Evolutionary conservation across 208 protist species (phyloP).

Genomic region (Trypanosoma platydactyli): DNA sequence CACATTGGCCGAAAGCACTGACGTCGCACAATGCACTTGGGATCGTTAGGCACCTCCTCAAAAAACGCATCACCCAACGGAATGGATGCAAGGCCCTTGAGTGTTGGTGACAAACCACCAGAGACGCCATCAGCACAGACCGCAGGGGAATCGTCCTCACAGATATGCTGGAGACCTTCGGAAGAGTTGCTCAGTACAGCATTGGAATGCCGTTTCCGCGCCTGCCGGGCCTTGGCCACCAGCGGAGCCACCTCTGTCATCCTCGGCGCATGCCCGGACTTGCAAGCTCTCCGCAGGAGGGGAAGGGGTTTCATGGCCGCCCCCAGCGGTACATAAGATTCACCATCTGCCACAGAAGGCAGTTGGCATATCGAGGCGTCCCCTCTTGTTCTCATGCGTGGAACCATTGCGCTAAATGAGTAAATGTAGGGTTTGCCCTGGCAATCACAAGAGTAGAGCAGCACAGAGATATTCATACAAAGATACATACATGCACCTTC

Average conservation of each 20-base stretch:
- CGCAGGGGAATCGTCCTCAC: not conserved
- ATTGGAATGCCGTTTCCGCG: not conserved
- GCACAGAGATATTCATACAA: constrained; percentile 4
- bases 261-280: too few species aligned
- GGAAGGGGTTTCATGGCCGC: not conserved
- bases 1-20: constrained; percentile 62
- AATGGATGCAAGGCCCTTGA: constrained; percentile 62
- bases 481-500: too few species aligned
- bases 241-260: too few species aligned
- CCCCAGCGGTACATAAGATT: not conserved
- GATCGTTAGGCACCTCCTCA: not conserved
- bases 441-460: constrained; percentile 25
- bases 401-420: not conserved
- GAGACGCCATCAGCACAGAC: not conserved
- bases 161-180: not conserved
- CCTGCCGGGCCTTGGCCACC: not conserved
- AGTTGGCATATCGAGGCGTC: not conserved
- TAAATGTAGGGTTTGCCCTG: constrained; percentile 7
- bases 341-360: not conserved
- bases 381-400: not conserved
- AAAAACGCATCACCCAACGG: constrained; percentile 56
- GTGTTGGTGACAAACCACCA: constrained; percentile 27
- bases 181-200: not conserved
- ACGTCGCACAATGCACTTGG: constrained; percentile 23
- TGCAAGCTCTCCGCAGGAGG: not conserved